phyloP scores from a whole-genome alignment of 2,329 filamentous ascomycete species.

The Phyllosticta citriasiana region DNA sequence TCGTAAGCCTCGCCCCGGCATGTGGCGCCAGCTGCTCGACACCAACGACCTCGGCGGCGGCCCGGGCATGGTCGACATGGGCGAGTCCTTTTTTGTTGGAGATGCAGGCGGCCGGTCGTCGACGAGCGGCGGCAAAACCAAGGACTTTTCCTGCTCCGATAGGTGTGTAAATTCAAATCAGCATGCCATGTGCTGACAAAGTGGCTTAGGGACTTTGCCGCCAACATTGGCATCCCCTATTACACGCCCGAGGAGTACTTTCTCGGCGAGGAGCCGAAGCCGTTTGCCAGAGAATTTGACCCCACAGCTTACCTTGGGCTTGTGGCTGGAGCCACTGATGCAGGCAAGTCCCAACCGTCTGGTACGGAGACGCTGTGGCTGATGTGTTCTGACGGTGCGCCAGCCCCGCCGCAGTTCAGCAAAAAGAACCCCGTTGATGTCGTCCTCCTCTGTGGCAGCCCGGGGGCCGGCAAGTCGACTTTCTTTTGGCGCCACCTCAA shows the following conservation, averaged over 20 bases:
- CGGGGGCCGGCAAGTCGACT: slow-evolving; percentile 83
- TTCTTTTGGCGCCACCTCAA: slow-evolving; percentile 74
- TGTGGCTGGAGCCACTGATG: slow-evolving; percentile 18
- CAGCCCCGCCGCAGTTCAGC: slow-evolving; percentile 32
- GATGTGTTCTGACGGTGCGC: neutral
- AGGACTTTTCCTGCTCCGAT: slow-evolving; percentile 52
- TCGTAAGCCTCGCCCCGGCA: slow-evolving; percentile 77
- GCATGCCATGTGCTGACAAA: slow-evolving; percentile 4
- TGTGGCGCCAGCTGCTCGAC: slow-evolving; percentile 65
- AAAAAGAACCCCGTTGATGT: slow-evolving; percentile 62
- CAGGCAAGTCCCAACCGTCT: slow-evolving; percentile 20
- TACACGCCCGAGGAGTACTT: slow-evolving; percentile 91
- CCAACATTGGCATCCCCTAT: slow-evolving; percentile 72
- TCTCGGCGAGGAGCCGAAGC: slow-evolving; percentile 53
- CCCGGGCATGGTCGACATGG: slow-evolving; percentile 52
- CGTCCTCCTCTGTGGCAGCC: slow-evolving; percentile 78
- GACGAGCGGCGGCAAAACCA: slow-evolving; percentile 30
- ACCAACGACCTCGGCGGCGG: slow-evolving; percentile 42
- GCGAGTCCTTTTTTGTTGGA: slow-evolving; percentile 73
- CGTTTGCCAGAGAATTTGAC: slow-evolving; percentile 64
- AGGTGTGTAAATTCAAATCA: slow-evolving; percentile 31
- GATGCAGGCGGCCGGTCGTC: slow-evolving; percentile 58
- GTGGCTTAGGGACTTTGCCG: slow-evolving; percentile 61
- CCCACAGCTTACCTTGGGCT: slow-evolving; percentile 44
- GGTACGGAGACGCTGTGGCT: neutral